These are phyloP conservation scores for Umbilicaria muhlenbergii DNA, from an alignment of 495 filamentous ascomycete genomes.

Conservation along the genomic window DNA sequence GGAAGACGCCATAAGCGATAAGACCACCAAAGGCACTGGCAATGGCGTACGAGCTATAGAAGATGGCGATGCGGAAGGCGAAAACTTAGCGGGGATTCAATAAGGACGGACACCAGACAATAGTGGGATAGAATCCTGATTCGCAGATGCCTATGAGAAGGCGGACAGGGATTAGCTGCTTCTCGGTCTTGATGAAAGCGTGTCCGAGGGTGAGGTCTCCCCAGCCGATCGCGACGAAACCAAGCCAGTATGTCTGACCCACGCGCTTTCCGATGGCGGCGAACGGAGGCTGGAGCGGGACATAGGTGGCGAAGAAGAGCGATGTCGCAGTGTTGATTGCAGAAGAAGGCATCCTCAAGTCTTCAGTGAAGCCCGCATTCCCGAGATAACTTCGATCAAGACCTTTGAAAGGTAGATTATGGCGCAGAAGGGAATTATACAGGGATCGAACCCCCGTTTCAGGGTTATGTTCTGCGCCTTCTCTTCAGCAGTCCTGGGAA, in stretches of 20 bases:
- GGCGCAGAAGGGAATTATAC: slow-evolving; percentile 35
- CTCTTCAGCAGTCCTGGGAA: neutral
- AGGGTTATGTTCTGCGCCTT: neutral
- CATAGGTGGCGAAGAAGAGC: slow-evolving; percentile 40
- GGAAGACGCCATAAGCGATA: slow-evolving; percentile 19
- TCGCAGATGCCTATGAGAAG: slow-evolving; percentile 15
- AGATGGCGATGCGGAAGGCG: slow-evolving; percentile 32
- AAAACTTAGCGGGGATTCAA: slow-evolving; percentile 43
- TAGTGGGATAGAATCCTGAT: slow-evolving; percentile 37
- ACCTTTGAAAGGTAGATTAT: slow-evolving; percentile 35
- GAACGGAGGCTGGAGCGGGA: slow-evolving; percentile 37
- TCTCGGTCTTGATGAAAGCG: too few species aligned
- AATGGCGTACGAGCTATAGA: slow-evolving; percentile 41
- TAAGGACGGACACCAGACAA: slow-evolving; percentile 33
- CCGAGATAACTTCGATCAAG: slow-evolving; percentile 38
- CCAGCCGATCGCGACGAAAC: slow-evolving; percentile 31
- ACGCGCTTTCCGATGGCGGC: slow-evolving; percentile 35
- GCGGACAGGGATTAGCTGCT: slow-evolving; percentile 6
- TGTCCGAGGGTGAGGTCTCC: too few species aligned
- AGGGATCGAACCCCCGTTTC: slow-evolving; percentile 25
- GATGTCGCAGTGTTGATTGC: slow-evolving; percentile 37
- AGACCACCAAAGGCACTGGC: slow-evolving; percentile 40
- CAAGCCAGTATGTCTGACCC: slow-evolving; percentile 37
- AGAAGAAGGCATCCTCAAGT: slow-evolving; percentile 23
- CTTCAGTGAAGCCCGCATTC: slow-evolving; percentile 33